These are phyloP conservation scores for Lagenaria siceraria DNA, from an alignment of 306 rosid species.

Conservation along the genomic window DNA sequence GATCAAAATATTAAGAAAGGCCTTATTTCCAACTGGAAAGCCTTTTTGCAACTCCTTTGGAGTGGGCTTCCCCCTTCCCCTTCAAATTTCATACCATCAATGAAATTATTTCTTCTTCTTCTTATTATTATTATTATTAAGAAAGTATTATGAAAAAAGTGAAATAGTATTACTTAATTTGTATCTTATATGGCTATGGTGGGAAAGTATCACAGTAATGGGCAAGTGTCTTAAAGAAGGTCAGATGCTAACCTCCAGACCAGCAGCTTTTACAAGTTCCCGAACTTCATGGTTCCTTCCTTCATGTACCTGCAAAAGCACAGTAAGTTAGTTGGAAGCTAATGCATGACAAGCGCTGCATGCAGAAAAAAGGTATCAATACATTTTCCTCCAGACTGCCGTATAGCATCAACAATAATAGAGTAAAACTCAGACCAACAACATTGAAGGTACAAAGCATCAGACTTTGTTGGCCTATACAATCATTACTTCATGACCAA, in stretches of 20 bases:
- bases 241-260: conserved; percentile 55
- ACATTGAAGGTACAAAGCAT: not conserved
- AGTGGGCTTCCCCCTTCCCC: too few relatives aligned
- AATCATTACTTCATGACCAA: not conserved
- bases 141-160: not conserved
- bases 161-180: not conserved
- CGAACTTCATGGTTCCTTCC: conserved; percentile 98
- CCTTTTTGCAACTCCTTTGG: too few relatives aligned
- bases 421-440: not conserved
- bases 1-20: not conserved
- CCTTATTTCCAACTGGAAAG: too few relatives aligned
- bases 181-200: not conserved
- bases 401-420: not conserved
- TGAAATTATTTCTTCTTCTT: not conserved
- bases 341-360: not conserved
- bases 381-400: not conserved
- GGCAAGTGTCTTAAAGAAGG: not conserved
- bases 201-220: not conserved
- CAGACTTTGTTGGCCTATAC: not conserved
- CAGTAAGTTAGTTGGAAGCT: conserved; percentile 14
- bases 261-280: conserved; percentile 80
- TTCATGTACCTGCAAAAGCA: conserved; percentile 66
- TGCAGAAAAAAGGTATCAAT: not conserved
- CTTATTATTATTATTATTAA: too few relatives aligned
- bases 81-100: too few relatives aligned